phyloP scores from a whole-genome alignment of 2,329 filamentous ascomycete species.

The Massarina eburnea region DNA sequence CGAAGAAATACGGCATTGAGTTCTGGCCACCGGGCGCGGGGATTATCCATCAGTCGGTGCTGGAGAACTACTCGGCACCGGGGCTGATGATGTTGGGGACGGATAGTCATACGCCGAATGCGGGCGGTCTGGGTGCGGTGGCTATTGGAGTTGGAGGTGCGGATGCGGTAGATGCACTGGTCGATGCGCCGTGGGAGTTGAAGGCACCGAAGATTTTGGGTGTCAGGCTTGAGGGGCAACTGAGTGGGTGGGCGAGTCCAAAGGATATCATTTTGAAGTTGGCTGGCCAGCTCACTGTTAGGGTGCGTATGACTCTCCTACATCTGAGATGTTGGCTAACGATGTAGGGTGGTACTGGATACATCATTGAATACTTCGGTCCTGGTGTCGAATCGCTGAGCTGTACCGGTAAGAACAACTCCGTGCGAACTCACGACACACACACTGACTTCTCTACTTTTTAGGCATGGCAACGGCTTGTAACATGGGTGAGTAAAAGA shows the following conservation, averaged over 20 bases:
- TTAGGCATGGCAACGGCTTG: not conserved
- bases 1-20: conserved; percentile 52
- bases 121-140: conserved; percentile 89
- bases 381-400: conserved; percentile 86
- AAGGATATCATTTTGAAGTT: conserved; percentile 95
- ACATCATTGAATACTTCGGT: conserved; percentile 91
- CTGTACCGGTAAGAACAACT: conserved; percentile 92
- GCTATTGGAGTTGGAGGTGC: conserved; percentile 97
- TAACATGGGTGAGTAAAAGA: not conserved
- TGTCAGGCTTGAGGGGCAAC: conserved; percentile 77
- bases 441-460: not conserved
- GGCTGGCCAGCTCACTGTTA: conserved; percentile 85
- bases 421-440: conserved; percentile 58
- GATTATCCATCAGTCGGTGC: conserved; percentile 84
- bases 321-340: conserved; percentile 11
- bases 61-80: conserved; percentile 97
- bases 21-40: conserved; percentile 46
- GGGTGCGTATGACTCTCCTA: conserved; percentile 43
- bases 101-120: conserved; percentile 96
- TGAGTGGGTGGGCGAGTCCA: conserved; percentile 88
- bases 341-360: conserved; percentile 78
- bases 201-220: conserved; percentile 91
- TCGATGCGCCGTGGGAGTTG: conserved; percentile 95
- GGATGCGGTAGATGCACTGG: conserved; percentile 94
- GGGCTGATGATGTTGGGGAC: conserved; percentile 99